Conservation (phyloP, 805 yeast genomes). For the Saccharomycopsis selenospora region DNA sequence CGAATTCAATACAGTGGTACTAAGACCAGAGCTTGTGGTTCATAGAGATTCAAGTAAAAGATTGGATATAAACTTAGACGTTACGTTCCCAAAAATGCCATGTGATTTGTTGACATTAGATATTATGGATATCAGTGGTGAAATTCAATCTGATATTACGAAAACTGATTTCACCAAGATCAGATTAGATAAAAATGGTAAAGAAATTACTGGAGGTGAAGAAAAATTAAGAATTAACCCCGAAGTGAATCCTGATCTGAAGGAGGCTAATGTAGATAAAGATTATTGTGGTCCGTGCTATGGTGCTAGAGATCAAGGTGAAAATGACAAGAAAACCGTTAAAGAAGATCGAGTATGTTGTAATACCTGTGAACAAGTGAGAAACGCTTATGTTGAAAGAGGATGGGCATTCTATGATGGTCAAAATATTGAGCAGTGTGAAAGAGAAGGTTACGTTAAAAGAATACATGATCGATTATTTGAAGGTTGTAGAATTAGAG, state of each 20-base stretch:
- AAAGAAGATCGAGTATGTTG: constrained; percentile 50
- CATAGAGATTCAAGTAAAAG: constrained; percentile 73
- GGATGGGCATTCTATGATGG: constrained; percentile 94
- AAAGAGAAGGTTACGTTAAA: constrained; percentile 75
- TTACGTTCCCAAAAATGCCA: constrained; percentile 78
- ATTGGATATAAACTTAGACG: constrained; percentile 72
- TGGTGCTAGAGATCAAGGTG: constrained; percentile 63
- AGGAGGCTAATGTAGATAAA: constrained; percentile 19
- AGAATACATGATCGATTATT: constrained; percentile 47
- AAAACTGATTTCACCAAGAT: constrained; percentile 65
- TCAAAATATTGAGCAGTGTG: constrained; percentile 81
- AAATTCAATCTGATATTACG: constrained; percentile 64
- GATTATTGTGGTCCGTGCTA: constrained; percentile 86
- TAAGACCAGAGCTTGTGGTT: constrained; percentile 79
- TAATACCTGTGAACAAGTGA: constrained; percentile 77
- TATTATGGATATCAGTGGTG: constrained; percentile 85
- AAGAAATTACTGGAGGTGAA: constrained; percentile 34
- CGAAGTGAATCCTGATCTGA: constrained; percentile 18
- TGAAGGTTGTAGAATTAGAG: constrained; percentile 87
- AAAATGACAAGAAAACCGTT: constrained; percentile 26
- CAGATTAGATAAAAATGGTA: constrained; percentile 52
- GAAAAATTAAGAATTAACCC: constrained; percentile 35
- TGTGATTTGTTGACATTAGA: constrained; percentile 80
- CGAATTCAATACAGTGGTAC: constrained; percentile 60
- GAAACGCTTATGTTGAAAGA: constrained; percentile 63